These are phyloP conservation scores for Termitomyces eurrhizus DNA, from an alignment of 768 basidiomycete genomes.

Conservation along the genomic window DNA sequence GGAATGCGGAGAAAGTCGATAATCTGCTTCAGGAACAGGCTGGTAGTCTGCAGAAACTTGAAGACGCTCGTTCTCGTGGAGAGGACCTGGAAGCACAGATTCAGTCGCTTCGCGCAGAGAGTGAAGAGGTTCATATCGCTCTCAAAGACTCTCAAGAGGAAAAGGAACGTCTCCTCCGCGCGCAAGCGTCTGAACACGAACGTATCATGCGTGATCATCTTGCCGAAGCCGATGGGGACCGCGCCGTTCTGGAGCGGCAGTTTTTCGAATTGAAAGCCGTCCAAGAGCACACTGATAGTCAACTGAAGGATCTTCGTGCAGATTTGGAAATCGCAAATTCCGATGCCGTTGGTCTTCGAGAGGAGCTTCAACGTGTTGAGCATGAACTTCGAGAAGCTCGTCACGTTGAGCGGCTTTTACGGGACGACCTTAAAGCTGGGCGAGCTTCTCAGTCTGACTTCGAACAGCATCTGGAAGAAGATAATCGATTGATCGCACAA, in stretches of 20 bases:
- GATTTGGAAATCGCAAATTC: slow-evolving; percentile 63
- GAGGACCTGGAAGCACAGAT: slow-evolving; percentile 78
- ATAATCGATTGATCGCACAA: slow-evolving; percentile 71
- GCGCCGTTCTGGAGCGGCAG: slow-evolving; percentile 88
- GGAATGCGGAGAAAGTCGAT: slow-evolving; percentile 60
- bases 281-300: slow-evolving; percentile 55
- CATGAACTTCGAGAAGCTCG: slow-evolving; percentile 66
- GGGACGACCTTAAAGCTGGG: slow-evolving; percentile 71
- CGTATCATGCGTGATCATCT: slow-evolving; percentile 79
- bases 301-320: slow-evolving; percentile 58
- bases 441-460: slow-evolving; percentile 63
- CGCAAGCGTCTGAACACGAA: slow-evolving; percentile 67
- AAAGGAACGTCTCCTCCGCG: slow-evolving; percentile 72
- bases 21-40: slow-evolving; percentile 74
- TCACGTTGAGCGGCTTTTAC: slow-evolving; percentile 62
- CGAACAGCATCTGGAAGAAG: slow-evolving; percentile 64
- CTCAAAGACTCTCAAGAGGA: slow-evolving; percentile 67
- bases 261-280: slow-evolving; percentile 67
- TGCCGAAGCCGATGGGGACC: slow-evolving; percentile 90
- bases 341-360: slow-evolving; percentile 64
- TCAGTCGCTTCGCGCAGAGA: slow-evolving; percentile 63
- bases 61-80: slow-evolving; percentile 69
- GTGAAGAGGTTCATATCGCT: slow-evolving; percentile 64
- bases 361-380: slow-evolving; percentile 70
- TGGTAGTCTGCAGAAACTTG: slow-evolving; percentile 62